These are phyloP conservation scores for Penicillium paxilli DNA, from an alignment of 495 filamentous ascomycete genomes.

Conservation along the genomic window DNA sequence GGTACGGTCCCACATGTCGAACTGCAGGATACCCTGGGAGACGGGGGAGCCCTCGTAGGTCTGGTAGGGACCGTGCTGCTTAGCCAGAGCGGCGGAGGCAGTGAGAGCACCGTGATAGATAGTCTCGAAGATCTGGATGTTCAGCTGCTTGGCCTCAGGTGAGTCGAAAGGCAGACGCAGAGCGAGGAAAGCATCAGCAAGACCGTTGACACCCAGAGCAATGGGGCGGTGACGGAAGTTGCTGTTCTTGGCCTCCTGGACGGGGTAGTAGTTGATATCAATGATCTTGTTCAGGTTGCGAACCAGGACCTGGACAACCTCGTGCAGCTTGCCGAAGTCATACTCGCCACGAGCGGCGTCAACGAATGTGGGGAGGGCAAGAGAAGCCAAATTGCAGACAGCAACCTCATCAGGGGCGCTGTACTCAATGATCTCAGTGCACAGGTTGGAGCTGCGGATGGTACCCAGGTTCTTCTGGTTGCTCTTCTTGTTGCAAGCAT, in stretches of 20 bases:
- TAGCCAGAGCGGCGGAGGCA: constrained; percentile 81
- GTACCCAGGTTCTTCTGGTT: constrained; percentile 99
- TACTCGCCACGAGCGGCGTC: constrained; percentile 78
- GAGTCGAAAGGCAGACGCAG: constrained; percentile 97
- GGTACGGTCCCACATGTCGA: constrained; percentile 96
- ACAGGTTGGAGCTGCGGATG: constrained; percentile 96
- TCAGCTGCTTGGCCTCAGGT: constrained; percentile 84
- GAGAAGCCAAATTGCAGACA: constrained; percentile 95
- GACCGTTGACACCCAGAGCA: constrained; percentile 94
- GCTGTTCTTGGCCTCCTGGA: constrained; percentile 86
- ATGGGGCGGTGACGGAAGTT: constrained; percentile 96
- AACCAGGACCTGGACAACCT: constrained; percentile 85
- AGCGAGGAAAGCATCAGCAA: constrained; percentile 98
- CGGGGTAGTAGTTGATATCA: constrained; percentile 95
- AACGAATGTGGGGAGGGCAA: constrained; percentile 87
- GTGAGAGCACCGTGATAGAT: constrained; percentile 97
- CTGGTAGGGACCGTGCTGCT: constrained; percentile 78
- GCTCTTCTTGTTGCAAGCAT: constrained; percentile 96
- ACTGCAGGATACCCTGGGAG: constrained; percentile 94
- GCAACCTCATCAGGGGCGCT: constrained; percentile 95
- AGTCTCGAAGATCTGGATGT: constrained; percentile 98
- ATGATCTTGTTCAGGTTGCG: constrained; percentile 97
- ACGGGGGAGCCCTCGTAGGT: constrained; percentile 93
- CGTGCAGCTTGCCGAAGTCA: constrained; percentile 93
- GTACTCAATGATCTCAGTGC: constrained; percentile 98